These are phyloP conservation scores for Urtica urens DNA, from an alignment of 306 rosid species.

Conservation along the genomic window DNA sequence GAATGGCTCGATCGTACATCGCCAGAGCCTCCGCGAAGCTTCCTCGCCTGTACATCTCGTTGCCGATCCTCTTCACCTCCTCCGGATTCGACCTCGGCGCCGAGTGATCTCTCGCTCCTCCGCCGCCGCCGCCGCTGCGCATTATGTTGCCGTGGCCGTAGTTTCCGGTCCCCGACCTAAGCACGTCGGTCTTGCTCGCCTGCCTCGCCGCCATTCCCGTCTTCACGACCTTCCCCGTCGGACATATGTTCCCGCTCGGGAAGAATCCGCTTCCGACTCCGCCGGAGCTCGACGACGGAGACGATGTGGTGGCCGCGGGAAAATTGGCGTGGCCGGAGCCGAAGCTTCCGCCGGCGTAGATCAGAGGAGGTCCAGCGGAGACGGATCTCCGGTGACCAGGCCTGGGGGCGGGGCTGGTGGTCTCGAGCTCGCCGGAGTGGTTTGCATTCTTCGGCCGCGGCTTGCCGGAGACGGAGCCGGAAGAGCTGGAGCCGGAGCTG, in stretches of 20 bases:
- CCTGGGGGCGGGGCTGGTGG: constrained; percentile 31
- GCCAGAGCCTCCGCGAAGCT: constrained; percentile 61
- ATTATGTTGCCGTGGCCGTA: constrained; percentile 85
- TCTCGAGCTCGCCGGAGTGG: constrained; percentile 34
- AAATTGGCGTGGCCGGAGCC: constrained; percentile 13
- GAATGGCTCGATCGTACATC: constrained; percentile 72
- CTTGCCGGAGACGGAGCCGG: constrained; percentile 44
- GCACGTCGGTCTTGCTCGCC: constrained; percentile 44
- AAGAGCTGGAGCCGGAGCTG: constrained; percentile 44
- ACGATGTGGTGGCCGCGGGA: neutral
- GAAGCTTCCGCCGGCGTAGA: constrained; percentile 50
- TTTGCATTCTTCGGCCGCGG: constrained; percentile 19
- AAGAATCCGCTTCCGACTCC: constrained; percentile 21
- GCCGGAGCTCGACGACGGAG: constrained; percentile 12
- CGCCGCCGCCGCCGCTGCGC: constrained; percentile 35
- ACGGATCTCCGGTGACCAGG: constrained; percentile 77
- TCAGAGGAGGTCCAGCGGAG: constrained; percentile 71
- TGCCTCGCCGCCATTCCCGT: constrained; percentile 31
- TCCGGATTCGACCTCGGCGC: constrained; percentile 58
- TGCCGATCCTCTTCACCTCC: constrained; percentile 56
- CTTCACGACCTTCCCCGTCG: constrained; percentile 52
- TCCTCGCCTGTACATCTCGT: constrained; percentile 53
- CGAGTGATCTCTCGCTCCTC: constrained; percentile 15
- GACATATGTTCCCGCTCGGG: constrained; percentile 70
- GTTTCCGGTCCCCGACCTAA: constrained; percentile 65